Evolutionary conservation across 2,329 filamentous ascomycete genomes (phyloP).

Genomic region (Coniochaeta ligniaria): DNA sequence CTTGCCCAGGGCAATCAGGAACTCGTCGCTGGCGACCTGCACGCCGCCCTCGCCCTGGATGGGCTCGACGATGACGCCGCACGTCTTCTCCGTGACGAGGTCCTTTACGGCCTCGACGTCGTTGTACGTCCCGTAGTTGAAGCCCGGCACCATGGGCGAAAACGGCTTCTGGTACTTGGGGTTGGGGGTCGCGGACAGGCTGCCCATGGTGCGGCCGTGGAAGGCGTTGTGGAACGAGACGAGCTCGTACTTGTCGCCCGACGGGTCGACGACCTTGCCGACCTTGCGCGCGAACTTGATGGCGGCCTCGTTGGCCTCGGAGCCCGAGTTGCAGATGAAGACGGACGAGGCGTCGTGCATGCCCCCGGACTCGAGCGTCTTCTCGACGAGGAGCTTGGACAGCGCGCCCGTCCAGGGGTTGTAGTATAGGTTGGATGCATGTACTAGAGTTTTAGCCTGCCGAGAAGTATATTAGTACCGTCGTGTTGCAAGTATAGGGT

Average conservation of each 20-base stretch:
- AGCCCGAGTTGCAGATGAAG: constrained; percentile 94
- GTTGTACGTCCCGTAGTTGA: constrained; percentile 80
- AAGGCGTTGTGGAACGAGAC: constrained; percentile 91
- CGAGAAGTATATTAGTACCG: background rate
- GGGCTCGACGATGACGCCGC: constrained; percentile 91
- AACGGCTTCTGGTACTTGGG: constrained; percentile 97
- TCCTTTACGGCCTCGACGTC: constrained; percentile 64
- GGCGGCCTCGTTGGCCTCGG: constrained; percentile 94
- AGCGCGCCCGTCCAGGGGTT: constrained; percentile 92
- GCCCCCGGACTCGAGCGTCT: constrained; percentile 69
- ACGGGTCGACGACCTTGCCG: constrained; percentile 67
- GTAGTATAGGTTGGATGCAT: constrained; percentile 94
- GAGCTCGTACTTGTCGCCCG: constrained; percentile 69
- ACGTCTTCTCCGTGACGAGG: constrained; percentile 78
- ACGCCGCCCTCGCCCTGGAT: constrained; percentile 97
- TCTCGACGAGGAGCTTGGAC: constrained; percentile 76
- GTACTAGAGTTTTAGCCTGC: constrained; percentile 68
- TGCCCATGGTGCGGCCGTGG: constrained; percentile 94
- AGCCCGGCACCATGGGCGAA: constrained; percentile 90
- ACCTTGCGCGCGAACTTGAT: constrained; percentile 95
- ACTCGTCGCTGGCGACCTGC: constrained; percentile 73
- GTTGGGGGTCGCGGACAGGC: constrained; percentile 91
- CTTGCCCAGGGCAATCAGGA: constrained; percentile 74
- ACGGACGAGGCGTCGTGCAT: constrained; percentile 76
- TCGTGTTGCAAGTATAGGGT: background rate